Evolutionary conservation across 2,329 filamentous ascomycete genomes (phyloP).

Genomic region (Lachnellula cervina): DNA sequence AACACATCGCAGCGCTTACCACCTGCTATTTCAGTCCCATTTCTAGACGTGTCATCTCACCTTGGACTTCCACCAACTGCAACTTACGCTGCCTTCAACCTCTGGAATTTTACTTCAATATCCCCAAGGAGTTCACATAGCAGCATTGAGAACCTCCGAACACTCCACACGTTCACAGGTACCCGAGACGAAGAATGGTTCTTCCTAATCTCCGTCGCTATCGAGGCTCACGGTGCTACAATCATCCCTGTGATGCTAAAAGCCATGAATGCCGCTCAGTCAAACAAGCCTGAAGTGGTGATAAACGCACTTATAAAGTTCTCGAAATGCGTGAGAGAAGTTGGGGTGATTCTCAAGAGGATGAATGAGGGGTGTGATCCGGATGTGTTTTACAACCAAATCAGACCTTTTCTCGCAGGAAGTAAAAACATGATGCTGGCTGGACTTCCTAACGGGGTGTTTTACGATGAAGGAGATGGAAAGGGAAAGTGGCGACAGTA

Average conservation of each 20-base stretch:
- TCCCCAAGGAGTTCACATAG: slow-evolving; percentile 39
- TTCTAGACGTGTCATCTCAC: slow-evolving; percentile 64
- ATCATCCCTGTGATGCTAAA: slow-evolving; percentile 73
- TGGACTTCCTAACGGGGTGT: slow-evolving; percentile 75
- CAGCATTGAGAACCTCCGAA: slow-evolving; percentile 59
- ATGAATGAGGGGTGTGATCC: slow-evolving; percentile 92
- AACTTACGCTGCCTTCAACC: slow-evolving; percentile 80
- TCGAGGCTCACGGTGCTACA: slow-evolving; percentile 74
- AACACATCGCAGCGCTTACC: slow-evolving; percentile 53
- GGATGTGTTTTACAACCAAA: slow-evolving; percentile 81
- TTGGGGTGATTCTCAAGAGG: slow-evolving; percentile 63
- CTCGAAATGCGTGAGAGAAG: slow-evolving; percentile 60
- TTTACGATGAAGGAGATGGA: slow-evolving; percentile 72
- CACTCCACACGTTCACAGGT: slow-evolving; percentile 79
- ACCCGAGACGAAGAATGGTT: slow-evolving; percentile 94
- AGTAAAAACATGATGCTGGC: slow-evolving; percentile 88
- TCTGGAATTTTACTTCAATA: slow-evolving; percentile 83
- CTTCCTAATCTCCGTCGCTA: slow-evolving; percentile 81
- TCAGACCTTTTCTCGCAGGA: slow-evolving; percentile 83
- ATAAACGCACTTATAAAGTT: slow-evolving; percentile 60
- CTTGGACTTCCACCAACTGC: slow-evolving; percentile 81
- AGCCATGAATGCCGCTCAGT: slow-evolving; percentile 65
- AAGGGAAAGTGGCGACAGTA: slow-evolving; percentile 67
- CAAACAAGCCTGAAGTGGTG: slow-evolving; percentile 56
- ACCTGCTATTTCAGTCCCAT: slow-evolving; percentile 70